phyloP scores from a whole-genome alignment of 371 early-diverging fungal genomes.

The Chytridium lagenaria region DNA sequence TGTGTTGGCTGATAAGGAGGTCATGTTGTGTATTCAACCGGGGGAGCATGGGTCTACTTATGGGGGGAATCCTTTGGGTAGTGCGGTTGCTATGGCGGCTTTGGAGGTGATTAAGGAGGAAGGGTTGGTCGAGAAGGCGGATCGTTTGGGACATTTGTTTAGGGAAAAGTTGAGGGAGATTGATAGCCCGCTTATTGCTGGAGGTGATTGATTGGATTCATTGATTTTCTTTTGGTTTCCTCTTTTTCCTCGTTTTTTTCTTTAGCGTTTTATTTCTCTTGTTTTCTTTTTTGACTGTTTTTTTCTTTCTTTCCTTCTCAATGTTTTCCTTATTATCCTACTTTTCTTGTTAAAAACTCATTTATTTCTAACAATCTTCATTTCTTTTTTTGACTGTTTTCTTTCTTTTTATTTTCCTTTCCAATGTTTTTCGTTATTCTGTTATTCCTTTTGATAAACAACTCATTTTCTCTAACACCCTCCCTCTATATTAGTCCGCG shows the following conservation, averaged over 20 bases:
- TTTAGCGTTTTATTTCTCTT: neutral
- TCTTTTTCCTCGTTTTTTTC: neutral
- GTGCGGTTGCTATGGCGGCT: conserved; percentile 93
- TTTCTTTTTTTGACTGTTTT: neutral
- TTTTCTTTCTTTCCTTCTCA: neutral
- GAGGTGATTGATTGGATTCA: no score
- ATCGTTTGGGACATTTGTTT: conserved; percentile 81
- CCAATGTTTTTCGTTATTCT: neutral
- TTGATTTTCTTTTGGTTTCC: no score
- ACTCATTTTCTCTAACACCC: neutral
- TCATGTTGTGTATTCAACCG: conserved; percentile 91
- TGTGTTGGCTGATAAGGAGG: conserved; percentile 84
- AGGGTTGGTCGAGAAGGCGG: conserved; percentile 80
- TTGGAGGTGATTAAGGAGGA: conserved; percentile 95
- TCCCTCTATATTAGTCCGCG: conserved; percentile 70
- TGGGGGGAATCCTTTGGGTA: conserved; percentile 96
- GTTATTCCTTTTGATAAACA: conserved; percentile 14
- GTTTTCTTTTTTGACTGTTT: neutral
- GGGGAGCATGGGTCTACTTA: conserved; percentile 97
- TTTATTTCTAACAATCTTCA: neutral
- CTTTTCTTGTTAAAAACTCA: neutral
- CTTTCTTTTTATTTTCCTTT: neutral
- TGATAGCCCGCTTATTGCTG: conserved; percentile 73
- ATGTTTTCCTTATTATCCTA: neutral
- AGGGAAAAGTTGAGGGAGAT: conserved; percentile 73